Percentiles rank a stretch among this genome's conserved stretches.
Conservation (phyloP, 108 stramenopile genomes). For the Cyclotella cryptica region DNA sequence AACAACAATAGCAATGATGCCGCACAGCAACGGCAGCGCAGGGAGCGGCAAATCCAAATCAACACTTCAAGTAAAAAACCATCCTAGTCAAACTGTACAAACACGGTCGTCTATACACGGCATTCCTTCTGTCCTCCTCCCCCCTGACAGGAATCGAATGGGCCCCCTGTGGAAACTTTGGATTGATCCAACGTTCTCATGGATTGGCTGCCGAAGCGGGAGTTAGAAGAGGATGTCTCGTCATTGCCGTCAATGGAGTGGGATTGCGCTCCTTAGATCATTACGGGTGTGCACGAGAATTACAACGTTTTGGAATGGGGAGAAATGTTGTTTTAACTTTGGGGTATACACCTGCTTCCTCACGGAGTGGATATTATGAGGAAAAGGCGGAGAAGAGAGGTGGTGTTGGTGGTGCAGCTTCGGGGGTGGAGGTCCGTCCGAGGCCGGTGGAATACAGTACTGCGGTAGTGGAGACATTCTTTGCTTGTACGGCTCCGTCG, state of each 20-base stretch:
- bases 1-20: constrained; percentile 7
- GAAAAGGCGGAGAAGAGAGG: constrained; percentile 23
- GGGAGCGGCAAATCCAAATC: constrained; percentile 28
- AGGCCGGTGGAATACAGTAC: constrained; percentile 55
- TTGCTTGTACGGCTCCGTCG: constrained; percentile 45
- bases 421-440: constrained; percentile 66
- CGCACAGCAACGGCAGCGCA: too few species aligned
- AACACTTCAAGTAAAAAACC: background rate
- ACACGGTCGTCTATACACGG: constrained; percentile 54
- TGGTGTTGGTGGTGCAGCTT: constrained; percentile 6
- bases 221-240: constrained; percentile 61
- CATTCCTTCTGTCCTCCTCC: constrained; percentile 57
- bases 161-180: constrained; percentile 87
- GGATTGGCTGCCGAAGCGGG: constrained; percentile 53
- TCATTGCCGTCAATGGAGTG: constrained; percentile 53
- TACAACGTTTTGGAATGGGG: constrained; percentile 26
- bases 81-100: constrained; percentile 40
- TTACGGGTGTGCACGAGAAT: constrained; percentile 33
- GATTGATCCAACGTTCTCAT: constrained; percentile 58
- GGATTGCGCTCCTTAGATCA: constrained; percentile 59
- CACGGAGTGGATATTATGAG: constrained; percentile 58
- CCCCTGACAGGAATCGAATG: constrained; percentile 74
- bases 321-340: constrained; percentile 50
- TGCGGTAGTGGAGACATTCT: constrained; percentile 35
- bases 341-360: constrained; percentile 68